Percentiles rank a stretch among this genome's conserved stretches.
These are phyloP conservation scores for Volvox reticuliferus DNA, from an alignment of 139 green algal species.

Conservation along the genomic window DNA sequence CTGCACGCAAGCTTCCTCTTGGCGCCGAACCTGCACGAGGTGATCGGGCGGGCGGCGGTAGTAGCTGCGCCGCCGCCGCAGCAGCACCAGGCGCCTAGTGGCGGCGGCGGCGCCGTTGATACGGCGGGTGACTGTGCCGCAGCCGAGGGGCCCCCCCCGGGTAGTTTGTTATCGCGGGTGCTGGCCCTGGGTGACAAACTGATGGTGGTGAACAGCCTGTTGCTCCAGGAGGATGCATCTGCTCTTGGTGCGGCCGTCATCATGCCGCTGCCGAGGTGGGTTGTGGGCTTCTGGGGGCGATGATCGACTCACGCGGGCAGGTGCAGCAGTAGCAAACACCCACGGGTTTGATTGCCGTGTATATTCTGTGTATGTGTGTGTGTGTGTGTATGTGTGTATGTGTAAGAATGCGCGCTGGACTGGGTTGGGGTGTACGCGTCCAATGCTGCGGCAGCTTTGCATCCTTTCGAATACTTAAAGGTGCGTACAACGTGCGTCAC, in stretches of 20 bases:
- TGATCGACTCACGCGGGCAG: no score
- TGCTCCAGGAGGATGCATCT: constrained; percentile 7
- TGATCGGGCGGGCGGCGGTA: background rate
- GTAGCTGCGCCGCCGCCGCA: background rate
- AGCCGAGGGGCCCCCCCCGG: background rate
- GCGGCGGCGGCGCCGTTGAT: background rate
- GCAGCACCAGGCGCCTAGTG: background rate
- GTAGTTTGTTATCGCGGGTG: background rate
- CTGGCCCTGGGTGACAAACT: background rate
- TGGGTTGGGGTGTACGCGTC: no score
- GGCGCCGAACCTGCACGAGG: background rate
- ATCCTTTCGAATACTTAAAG: no score
- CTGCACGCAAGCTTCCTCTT: background rate
- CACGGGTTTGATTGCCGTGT: no score
- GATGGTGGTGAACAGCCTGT: constrained; percentile 17
- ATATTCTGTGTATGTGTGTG: no score
- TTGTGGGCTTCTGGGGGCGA: no score
- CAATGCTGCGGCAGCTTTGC: no score
- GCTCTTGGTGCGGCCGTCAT: background rate
- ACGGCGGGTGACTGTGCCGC: background rate
- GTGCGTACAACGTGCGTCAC: no score
- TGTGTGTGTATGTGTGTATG: no score
- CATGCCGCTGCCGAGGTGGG: constrained; percentile 5
- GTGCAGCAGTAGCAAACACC: no score
- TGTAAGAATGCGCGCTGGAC: no score